Evolutionary conservation across 2,329 filamentous ascomycete species (phyloP).

Genomic region (Aureobasidium zeae): DNA sequence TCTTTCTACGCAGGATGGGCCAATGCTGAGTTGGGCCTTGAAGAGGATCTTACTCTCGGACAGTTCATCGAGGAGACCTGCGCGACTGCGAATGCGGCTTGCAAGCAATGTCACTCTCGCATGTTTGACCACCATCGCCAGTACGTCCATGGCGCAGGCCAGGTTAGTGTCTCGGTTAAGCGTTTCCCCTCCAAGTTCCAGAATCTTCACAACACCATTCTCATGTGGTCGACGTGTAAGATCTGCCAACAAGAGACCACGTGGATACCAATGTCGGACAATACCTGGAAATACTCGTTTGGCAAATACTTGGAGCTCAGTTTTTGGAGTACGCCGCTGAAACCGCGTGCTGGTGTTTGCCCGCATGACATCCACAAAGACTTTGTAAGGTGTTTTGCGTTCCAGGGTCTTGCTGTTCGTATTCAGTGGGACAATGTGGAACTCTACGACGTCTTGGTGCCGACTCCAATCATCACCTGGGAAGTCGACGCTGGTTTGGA

Average conservation of each 20-base stretch:
- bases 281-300: conserved; percentile 96
- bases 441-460: conserved; percentile 88
- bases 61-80: conserved; percentile 93
- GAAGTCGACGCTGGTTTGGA: conserved; percentile 91
- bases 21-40: conserved; percentile 58
- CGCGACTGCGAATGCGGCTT: conserved; percentile 63
- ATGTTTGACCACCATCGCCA: conserved; percentile 92
- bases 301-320: conserved; percentile 96
- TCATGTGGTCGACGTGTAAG: conserved; percentile 98
- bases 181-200: conserved; percentile 58
- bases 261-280: conserved; percentile 82
- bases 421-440: conserved; percentile 91
- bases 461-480: conserved; percentile 84
- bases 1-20: conserved; percentile 85
- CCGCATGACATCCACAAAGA: conserved; percentile 87
- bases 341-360: conserved; percentile 65
- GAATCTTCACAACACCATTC: conserved; percentile 63
- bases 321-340: conserved; percentile 85
- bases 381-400: conserved; percentile 86
- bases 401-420: conserved; percentile 72
- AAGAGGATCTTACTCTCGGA: conserved; percentile 81
- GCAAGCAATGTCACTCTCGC: conserved; percentile 73
- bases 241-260: conserved; percentile 84
- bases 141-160: conserved; percentile 92
- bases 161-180: conserved; percentile 85